phyloP scores from a whole-genome alignment of 495 filamentous ascomycete species.

The Talaromyces liani region DNA sequence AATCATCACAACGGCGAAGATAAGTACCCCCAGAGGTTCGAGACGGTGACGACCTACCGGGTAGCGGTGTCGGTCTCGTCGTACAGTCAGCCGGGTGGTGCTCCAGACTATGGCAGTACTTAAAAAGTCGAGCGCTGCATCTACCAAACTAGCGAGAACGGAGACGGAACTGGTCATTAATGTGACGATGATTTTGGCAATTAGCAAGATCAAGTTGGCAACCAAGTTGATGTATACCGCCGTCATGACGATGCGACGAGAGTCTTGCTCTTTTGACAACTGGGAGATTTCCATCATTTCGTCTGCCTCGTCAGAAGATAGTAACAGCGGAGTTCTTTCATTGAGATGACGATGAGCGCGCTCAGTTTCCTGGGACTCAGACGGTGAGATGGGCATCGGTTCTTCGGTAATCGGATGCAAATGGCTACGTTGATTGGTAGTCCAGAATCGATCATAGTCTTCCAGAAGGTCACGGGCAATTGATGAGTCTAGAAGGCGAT shows the following conservation, averaged over 20 bases:
- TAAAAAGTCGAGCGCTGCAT: slow-evolving; percentile 81
- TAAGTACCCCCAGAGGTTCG: slow-evolving; percentile 70
- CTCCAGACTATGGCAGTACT: slow-evolving; percentile 82
- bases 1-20: slow-evolving; percentile 80
- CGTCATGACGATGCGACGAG: slow-evolving; percentile 50
- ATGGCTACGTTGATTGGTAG: slow-evolving; percentile 23
- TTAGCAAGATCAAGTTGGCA: slow-evolving; percentile 74
- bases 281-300: slow-evolving; percentile 18
- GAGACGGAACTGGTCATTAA: slow-evolving; percentile 76
- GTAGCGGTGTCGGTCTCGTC: slow-evolving; percentile 72
- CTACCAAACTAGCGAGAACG: slow-evolving; percentile 81
- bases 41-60: slow-evolving; percentile 73
- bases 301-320: slow-evolving; percentile 25
- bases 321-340: slow-evolving; percentile 60
- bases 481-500: slow-evolving; percentile 82
- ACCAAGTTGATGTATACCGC: slow-evolving; percentile 82
- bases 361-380: slow-evolving; percentile 45
- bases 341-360: slow-evolving; percentile 64
- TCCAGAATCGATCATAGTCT: slow-evolving; percentile 57
- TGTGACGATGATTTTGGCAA: slow-evolving; percentile 73
- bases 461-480: slow-evolving; percentile 79
- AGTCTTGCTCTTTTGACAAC: slow-evolving; percentile 24
- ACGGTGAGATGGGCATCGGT: slow-evolving; percentile 4
- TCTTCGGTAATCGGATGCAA: slow-evolving; percentile 17
- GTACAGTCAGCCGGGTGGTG: slow-evolving; percentile 65